Base-by-base conservation (phyloP, 352 stramenopile species). In the Pythium aquatile region DNA sequence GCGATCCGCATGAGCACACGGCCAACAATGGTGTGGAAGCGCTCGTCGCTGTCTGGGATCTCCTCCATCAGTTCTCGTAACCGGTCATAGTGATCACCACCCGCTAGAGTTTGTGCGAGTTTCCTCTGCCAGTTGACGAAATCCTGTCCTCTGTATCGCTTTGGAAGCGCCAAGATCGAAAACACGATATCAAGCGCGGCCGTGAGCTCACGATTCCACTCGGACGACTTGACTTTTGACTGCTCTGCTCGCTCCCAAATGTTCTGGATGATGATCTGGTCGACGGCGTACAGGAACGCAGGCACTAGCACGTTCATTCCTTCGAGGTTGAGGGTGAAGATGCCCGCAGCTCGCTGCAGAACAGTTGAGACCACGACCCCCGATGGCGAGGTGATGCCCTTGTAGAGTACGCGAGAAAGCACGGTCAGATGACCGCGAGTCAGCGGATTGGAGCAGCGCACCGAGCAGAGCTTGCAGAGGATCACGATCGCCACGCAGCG, bases 41-140 rank as follows among this genome's bases (percentile, higher is more conserved):
- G 70, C 30, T 92, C 83, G 8, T 85, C 63, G 8, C 70, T 79
- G 46, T 93, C 82, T 0, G 87, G 84, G 28, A 94, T 84, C 46
- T 88, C 81, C 17, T 83, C 77, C 58, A 90, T 77, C 17, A 91
- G 78, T 55, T 73, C 74, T 29, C 81, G 82, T 24, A 90, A 67
- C 9, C 78, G 61, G 16, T 65, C 37, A 14, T 71, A 35, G 59
- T 53, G 29, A 47, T 69, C 39, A 39, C 46, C 44, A 39, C 26
- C 40, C 51, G 58, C 44, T 64, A 74, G 30, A 2, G 65, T 72
- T 26, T 58, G 59, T 6, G 65, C 65, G 30, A 94, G 74, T 55
- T 92, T 93, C 24, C 83, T 74, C 64, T 82, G 83, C 85, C 85
- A 93, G 5, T 81, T 89, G 14, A 93, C 83, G 58, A 93, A 92